Percentiles rank a stretch among this genome's conserved stretches.
Conservation (phyloP, 768 basidiomycete genomes). For the Tricholomella constricta region DNA sequence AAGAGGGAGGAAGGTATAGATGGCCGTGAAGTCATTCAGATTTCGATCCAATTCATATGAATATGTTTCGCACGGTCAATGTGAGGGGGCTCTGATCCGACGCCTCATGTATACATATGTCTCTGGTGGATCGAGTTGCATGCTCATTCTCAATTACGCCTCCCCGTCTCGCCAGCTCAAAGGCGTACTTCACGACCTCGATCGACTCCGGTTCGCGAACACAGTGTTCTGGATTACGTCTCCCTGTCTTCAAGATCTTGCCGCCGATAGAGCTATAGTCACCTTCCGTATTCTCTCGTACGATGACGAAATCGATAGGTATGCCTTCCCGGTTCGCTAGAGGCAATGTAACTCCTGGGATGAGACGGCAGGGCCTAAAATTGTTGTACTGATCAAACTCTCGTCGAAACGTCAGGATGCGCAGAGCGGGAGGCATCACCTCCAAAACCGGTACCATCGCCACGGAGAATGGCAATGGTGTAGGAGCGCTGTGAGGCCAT, state of each 20-base stretch:
- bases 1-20: no score
- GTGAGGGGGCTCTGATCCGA: no score
- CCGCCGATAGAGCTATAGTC: conserved; percentile 54
- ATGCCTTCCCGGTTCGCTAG: conserved; percentile 43
- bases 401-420: conserved; percentile 52
- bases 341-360: conserved; percentile 48
- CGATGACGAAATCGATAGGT: conserved; percentile 53
- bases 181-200: conserved; percentile 54
- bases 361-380: conserved; percentile 48
- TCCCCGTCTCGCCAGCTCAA: conserved; percentile 50
- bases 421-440: no score
- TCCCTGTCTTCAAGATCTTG: conserved; percentile 39
- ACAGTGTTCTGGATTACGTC: conserved; percentile 45
- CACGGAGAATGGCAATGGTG: conserved; percentile 51
- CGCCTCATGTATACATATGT: no score
- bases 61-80: no score
- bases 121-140: no score
- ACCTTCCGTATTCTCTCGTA: conserved; percentile 60
- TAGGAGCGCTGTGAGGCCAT: conserved; percentile 27
- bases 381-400: conserved; percentile 55
- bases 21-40: no score
- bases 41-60: no score
- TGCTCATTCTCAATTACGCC: no score
- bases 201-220: conserved; percentile 48
- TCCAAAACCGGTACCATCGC: conserved; percentile 56